Base-by-base conservation (phyloP, 805 yeast genomes). In the Spencermartinsiella europaea region DNA sequence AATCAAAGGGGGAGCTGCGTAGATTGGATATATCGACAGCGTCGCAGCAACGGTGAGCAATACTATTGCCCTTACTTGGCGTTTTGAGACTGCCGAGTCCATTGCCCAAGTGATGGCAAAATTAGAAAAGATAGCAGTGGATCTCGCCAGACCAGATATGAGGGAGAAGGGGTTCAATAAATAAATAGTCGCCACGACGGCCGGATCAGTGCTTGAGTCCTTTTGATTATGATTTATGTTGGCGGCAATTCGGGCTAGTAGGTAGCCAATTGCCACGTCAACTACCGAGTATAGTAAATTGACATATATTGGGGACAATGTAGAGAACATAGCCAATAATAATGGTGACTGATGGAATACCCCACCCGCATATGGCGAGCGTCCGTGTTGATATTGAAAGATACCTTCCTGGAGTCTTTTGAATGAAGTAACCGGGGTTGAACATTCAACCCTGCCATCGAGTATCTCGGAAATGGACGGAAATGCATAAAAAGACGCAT, bases 281-380 rank as follows among this genome's bases (percentile, higher is more conserved):
- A 76, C 56, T 1, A 69, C 40, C 0, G 90, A 75, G 62, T 73
- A 90, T 2, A 85, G 28, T 8, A 76, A 49, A 45, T 72, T 67
- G 41, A 58, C 38, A 5, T 50, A 48, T 17, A 44, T 2, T 34
- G 36, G 22, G 7, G 36, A 17, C 5, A 78, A 38, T 4, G 67
- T 40, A 8, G 73, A 68, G 59, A 83, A 71, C 1, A 79, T 49
- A 2, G 72, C 66, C 31, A 87, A 73, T 19, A 91, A 58, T 16
- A 89, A 60, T 2, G 96, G 96, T 2, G 95, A 80, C 56, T 88
- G 95, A 64, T 88, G 91, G 31, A 83, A 83, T 15, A 89, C 80
- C 20, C 95, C 95, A 7, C 97, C 96, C 50, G 79, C 79, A 58
- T 88, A 91, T 5, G 88, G 79, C 40, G 80, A 73, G 42, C 84